Base-by-base conservation (phyloP, 2,329 filamentous ascomycete genomes). In the Pestalotiopsis sp. region DNA sequence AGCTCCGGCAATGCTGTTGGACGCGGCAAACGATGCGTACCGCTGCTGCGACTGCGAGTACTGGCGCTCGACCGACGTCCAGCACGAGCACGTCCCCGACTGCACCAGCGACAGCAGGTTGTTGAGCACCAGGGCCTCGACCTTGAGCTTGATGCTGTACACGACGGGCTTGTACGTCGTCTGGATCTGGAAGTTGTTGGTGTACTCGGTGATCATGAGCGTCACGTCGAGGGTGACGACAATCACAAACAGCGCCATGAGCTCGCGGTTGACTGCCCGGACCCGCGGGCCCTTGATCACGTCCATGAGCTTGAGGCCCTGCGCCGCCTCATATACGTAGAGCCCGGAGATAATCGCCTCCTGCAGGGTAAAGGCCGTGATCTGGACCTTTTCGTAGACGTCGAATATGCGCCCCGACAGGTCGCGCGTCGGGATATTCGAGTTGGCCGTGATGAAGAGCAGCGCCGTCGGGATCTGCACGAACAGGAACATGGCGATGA, bases 111-210 rank as follows among this genome's bases (percentile, higher is more conserved):
- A 64, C n/a, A 64, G 14, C 14, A 64, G 17, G 6, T 64, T 64
- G 36, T 86, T 80, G 11, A 90, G 78, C 56, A 90, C 84, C 17
- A 85, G 84, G 70, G 85, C 84, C 75, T 90, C 88, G n/a, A 88
- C 81, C 69, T 87, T 86, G 56, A 87, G 79, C 71, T 84, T 84
- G 72, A 84, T 75, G 59, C 78, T 80, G 74, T 84, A 84, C 5
- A 83, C 79, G 23, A 82, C 80, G 13, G 79, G 78, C 72, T 83
- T 83, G 41, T 81, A 74, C 4, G 77, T 80, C 17, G 79, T 80
- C 71, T 84, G 81, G 20, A 82, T 71, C 3, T 78, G 75, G 49
- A 81, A 82, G 23, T 83, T 76, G 67, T 79, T 76, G 49, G 80
- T 80, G 72, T 82, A 82, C 45, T 81, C 76, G 20, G 83, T 67